These are phyloP conservation scores for Apophysomyces sp. DNA, from an alignment of 371 early-diverging fungal species.

Conservation along the genomic window DNA sequence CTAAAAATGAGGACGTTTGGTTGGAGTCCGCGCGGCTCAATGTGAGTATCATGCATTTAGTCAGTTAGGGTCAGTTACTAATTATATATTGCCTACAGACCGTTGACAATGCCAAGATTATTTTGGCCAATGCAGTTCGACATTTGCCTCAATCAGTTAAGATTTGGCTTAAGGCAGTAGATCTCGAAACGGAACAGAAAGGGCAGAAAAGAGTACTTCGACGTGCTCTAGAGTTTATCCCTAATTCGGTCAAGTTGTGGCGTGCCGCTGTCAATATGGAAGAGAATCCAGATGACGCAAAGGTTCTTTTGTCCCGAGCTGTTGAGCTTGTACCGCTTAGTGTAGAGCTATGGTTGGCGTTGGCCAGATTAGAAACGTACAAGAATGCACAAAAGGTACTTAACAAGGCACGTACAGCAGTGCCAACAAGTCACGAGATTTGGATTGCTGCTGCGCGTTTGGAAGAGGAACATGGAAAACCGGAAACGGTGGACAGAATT, in stretches of 20 bases:
- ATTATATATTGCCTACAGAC: constrained; percentile 24
- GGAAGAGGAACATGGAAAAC: constrained; percentile 82
- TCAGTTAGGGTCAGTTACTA: background rate
- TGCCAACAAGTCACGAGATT: constrained; percentile 91
- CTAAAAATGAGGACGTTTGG: constrained; percentile 95
- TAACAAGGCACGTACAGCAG: constrained; percentile 82
- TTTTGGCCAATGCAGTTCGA: constrained; percentile 89
- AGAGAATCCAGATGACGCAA: constrained; percentile 91
- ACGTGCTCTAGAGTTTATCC: constrained; percentile 92
- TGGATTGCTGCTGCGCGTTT: constrained; percentile 95
- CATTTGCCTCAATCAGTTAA: constrained; percentile 89
- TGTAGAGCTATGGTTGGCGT: constrained; percentile 93
- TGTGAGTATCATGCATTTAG: constrained; percentile 16
- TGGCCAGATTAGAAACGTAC: constrained; percentile 89
- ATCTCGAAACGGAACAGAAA: constrained; percentile 77
- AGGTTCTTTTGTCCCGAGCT: constrained; percentile 86
- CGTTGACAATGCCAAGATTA: constrained; percentile 81
- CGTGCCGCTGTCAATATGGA: constrained; percentile 90
- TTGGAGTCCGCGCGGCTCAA: constrained; percentile 93
- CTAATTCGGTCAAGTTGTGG: constrained; percentile 92
- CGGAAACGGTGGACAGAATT: constrained; percentile 66
- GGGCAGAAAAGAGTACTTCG: constrained; percentile 86
- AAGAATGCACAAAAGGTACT: constrained; percentile 89
- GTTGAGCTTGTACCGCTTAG: constrained; percentile 90
- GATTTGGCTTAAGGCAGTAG: constrained; percentile 91